Conservation (phyloP, 2,329 filamentous ascomycete species). For the Neodidymelliopsis sp. region DNA sequence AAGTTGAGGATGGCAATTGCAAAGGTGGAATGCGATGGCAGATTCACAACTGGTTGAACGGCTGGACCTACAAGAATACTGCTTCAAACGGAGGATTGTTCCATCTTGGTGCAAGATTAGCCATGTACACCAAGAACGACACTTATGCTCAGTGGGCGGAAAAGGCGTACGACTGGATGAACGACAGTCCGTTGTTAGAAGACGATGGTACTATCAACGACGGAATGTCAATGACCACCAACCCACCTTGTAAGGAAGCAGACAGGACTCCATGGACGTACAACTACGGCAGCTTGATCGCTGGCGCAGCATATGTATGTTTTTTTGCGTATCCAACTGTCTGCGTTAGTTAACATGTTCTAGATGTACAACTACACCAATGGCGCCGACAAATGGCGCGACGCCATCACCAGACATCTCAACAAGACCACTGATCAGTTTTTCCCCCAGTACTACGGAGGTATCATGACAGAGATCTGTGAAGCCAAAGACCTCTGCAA, state of each 20-base stretch:
- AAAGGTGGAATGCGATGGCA: conserved; percentile 49
- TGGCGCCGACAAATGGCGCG: conserved; percentile 43
- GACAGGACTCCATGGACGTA: conserved; percentile 48
- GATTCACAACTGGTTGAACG: conserved; percentile 45
- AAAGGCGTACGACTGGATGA: conserved; percentile 48
- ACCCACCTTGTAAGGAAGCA: conserved; percentile 36
- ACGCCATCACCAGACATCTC: conserved; percentile 41
- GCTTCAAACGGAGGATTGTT: conserved; percentile 50
- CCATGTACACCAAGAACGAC: conserved; percentile 48
- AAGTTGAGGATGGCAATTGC: conserved; percentile 35
- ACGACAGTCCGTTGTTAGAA: conserved; percentile 33
- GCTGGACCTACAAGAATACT: conserved; percentile 50
- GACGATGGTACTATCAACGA: conserved; percentile 41
- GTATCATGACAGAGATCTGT: conserved; percentile 55
- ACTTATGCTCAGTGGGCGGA: conserved; percentile 49
- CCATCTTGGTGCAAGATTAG: conserved; percentile 48
- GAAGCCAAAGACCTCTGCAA: conserved; percentile 53
- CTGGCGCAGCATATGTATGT: conserved; percentile 43
- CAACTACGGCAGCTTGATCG: conserved; percentile 49
- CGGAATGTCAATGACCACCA: conserved; percentile 29
- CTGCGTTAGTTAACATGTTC: conserved; percentile 21
- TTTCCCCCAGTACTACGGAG: conserved; percentile 45
- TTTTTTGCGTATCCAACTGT: no score
- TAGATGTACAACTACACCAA: conserved; percentile 52
- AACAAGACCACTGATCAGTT: conserved; percentile 44